phyloP scores from a whole-genome alignment of 495 filamentous ascomycete genomes.

The Xylaria cubensis region DNA sequence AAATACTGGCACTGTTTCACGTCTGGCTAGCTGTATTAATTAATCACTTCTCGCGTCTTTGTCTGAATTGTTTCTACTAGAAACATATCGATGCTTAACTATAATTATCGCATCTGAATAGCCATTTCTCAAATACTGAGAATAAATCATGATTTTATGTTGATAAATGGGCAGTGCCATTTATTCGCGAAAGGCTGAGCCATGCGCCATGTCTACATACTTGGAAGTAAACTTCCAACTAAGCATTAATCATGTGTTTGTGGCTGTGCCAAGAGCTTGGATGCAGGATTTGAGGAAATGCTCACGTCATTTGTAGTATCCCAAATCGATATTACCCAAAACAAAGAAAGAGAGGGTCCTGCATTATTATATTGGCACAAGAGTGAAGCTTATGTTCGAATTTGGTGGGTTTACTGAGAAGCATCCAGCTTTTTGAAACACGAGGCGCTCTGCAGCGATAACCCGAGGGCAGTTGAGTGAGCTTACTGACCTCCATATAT shows the following conservation, averaged over 20 bases:
- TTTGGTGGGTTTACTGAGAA: neutral
- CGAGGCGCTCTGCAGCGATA: neutral
- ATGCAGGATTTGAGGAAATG: conserved; percentile 1
- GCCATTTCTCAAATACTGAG: no score
- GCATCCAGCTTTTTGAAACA: conserved; percentile 15
- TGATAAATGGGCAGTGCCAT: neutral
- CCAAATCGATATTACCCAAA: neutral
- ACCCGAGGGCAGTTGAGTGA: neutral
- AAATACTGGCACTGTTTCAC: neutral
- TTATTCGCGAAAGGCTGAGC: neutral
- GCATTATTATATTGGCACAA: neutral
- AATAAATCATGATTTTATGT: neutral
- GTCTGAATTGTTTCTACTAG: neutral
- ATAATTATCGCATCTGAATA: neutral
- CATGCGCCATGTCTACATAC: neutral
- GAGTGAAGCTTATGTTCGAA: neutral
- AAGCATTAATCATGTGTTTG: neutral
- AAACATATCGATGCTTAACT: neutral
- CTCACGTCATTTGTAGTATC: neutral
- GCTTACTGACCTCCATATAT: neutral
- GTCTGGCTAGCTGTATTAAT: no score
- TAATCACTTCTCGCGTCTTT: neutral
- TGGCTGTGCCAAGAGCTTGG: conserved; percentile 4
- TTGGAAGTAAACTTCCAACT: neutral
- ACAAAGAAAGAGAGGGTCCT: neutral